These are phyloP conservation scores for Vanderwaltozyma verrucispora DNA, from an alignment of 805 yeast species.

Conservation along the genomic window DNA sequence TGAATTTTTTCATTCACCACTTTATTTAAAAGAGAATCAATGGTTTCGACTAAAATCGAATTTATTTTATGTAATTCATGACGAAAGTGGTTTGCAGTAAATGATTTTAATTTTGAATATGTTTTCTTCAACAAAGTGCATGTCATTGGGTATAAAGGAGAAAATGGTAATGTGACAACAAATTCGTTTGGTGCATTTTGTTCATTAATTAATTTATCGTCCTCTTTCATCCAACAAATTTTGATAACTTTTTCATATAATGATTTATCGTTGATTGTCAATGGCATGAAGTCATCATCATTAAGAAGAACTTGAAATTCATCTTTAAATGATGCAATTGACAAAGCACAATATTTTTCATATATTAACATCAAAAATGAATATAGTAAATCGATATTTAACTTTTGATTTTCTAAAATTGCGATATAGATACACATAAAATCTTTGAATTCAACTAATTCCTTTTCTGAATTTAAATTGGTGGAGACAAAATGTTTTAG, in stretches of 20 bases:
- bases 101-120: constrained; percentile 51
- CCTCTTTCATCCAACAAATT: constrained; percentile 60
- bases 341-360: constrained; percentile 46
- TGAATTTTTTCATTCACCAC: constrained; percentile 57
- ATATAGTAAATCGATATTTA: constrained; percentile 49
- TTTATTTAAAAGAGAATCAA: constrained; percentile 60
- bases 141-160: constrained; percentile 77
- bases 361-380: constrained; percentile 50
- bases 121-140: constrained; percentile 66
- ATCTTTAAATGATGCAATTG: constrained; percentile 43
- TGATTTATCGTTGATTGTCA: constrained; percentile 49
- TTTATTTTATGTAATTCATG: constrained; percentile 51
- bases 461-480: constrained; percentile 33
- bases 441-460: constrained; percentile 46
- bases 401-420: constrained; percentile 62
- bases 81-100: constrained; percentile 55
- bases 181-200: constrained; percentile 27
- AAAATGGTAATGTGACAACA: constrained; percentile 72
- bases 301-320: constrained; percentile 55
- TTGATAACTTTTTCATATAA: constrained; percentile 55
- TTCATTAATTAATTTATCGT: constrained; percentile 15
- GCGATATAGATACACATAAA: constrained; percentile 62
- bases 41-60: constrained; percentile 44
- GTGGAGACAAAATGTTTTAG: constrained; percentile 38
- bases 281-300: constrained; percentile 84